Conservation (phyloP, 1,284 basidiomycete species). For the Volvariella volvacea region DNA sequence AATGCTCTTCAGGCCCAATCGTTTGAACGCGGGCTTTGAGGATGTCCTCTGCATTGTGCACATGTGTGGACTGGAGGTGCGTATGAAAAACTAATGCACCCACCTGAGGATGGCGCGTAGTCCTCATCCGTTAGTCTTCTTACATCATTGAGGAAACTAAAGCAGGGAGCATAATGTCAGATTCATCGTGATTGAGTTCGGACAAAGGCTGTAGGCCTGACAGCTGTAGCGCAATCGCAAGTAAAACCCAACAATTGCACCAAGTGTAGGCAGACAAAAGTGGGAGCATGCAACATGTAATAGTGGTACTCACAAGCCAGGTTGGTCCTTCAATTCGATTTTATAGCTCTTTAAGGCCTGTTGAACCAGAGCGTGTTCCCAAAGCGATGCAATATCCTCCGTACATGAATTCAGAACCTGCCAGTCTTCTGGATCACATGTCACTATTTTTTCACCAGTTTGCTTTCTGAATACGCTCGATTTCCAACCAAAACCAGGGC, state of each 20-base stretch:
- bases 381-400: slow-evolving; percentile 47
- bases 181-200: too few relatives aligned
- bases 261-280: background rate
- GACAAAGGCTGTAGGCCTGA: too few relatives aligned
- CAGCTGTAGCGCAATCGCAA: too few relatives aligned
- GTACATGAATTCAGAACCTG: slow-evolving; percentile 47
- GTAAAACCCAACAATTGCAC: too few relatives aligned
- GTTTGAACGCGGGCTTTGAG: slow-evolving; percentile 60
- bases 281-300: too few relatives aligned
- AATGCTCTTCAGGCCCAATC: slow-evolving; percentile 57
- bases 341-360: slow-evolving; percentile 31
- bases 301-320: slow-evolving; percentile 50
- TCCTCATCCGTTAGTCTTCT: slow-evolving; percentile 40
- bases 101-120: slow-evolving; percentile 48
- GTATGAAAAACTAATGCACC: slow-evolving; percentile 9
- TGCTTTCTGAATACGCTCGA: slow-evolving; percentile 21
- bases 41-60: slow-evolving; percentile 41
- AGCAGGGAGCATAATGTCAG: background rate
- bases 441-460: slow-evolving; percentile 18
- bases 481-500: slow-evolving; percentile 46
- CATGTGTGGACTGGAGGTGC: background rate
- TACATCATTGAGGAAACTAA: slow-evolving; percentile 53
- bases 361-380: slow-evolving; percentile 38
- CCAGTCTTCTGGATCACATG: slow-evolving; percentile 33
- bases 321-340: slow-evolving; percentile 44